phyloP scores from a whole-genome alignment of 176 grass and related monocot genomes.

The Bolboschoenus planiculmis region DNA sequence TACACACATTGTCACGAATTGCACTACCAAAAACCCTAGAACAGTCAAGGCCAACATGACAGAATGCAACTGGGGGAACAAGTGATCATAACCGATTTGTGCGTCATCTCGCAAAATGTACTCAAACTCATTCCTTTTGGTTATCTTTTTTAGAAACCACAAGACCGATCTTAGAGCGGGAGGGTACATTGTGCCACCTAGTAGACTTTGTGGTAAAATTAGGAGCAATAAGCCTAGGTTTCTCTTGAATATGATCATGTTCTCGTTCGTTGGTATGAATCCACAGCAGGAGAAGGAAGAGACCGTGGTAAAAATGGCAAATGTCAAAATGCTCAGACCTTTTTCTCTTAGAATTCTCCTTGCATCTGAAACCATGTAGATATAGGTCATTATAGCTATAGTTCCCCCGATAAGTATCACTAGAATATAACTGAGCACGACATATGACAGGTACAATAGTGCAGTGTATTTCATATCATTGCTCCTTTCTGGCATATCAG shows the following conservation, averaged over 20 bases:
- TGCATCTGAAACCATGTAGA: conserved; percentile 8
- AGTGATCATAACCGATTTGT: conserved; percentile 34
- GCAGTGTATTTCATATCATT: conserved; percentile 25
- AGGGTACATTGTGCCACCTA: conserved; percentile 45
- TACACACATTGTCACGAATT: conserved; percentile 25
- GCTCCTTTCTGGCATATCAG: not conserved
- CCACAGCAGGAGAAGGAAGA: conserved; percentile 56
- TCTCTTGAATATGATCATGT: conserved; percentile 39
- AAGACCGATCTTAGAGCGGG: conserved; percentile 29
- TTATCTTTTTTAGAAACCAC: conserved; percentile 26
- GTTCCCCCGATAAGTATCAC: conserved; percentile 22
- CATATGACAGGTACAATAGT: conserved; percentile 14
- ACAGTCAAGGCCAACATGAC: conserved; percentile 37
- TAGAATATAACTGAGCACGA: conserved; percentile 28
- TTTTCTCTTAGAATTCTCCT: conserved; percentile 31
- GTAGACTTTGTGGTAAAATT: conserved; percentile 40
- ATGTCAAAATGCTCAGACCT: conserved; percentile 28
- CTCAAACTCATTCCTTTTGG: conserved; percentile 24
- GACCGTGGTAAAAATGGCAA: conserved; percentile 50
- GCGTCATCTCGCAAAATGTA: conserved; percentile 14
- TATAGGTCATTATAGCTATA: conserved; percentile 25
- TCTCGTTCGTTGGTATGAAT: conserved; percentile 57
- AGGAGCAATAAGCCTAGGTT: conserved; percentile 44
- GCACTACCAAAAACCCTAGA: conserved; percentile 6
- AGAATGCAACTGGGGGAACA: conserved; percentile 34